Base-by-base conservation (phyloP, 2,329 filamentous ascomycete species). In the Penicillium paneum region DNA sequence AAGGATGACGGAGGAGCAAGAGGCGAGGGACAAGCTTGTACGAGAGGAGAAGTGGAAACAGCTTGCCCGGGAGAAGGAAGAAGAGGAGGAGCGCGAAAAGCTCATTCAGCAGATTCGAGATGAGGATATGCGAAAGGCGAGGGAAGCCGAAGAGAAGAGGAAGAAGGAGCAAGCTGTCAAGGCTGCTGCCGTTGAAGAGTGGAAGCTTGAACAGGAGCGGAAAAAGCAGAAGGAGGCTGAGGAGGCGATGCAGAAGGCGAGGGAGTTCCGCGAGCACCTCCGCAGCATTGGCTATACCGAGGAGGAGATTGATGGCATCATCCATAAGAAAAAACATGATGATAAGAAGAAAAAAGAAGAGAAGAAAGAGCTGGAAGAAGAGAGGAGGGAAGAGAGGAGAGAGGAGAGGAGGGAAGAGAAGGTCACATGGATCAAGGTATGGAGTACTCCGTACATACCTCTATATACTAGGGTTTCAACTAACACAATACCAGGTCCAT, bases 401-500 rank as follows among this genome's bases (percentile, higher is more conserved):
- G 67, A 76, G 50, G 62, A 71, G 48, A 54, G 70, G 38, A 62
- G 69, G 39, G 59, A 49, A 69, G 41, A 52, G 15, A 15, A 63
- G 41, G 68, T 72, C 12, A 76, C 74, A 21, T 78, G 71, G 66
- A 76, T 78, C 58, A 78, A 78, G 70, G 74, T 75, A 66, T 55
- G 60, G 17, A 34, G 36, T 28, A 24, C 21, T 24, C 21, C 6
- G 6, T 17, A 28, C 39, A 15, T 21, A 3, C 28, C 41, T 40
- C 17, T 13, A 19, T 12, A n/a, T 28, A 28, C 40, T 45, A 3
- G 8, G 31, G 11, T 3, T 48, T 34, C 34, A 26, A 47, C 58
- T 61, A 35, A 62, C 52, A 50, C 17, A 34, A 15, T 40, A 41
- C 34, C 55, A 76, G 74, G 77, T 79, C 42, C 73, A 79, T 56